phyloP scores from a whole-genome alignment of 805 yeast species.

The Cyberlindnera galapagoensis region DNA sequence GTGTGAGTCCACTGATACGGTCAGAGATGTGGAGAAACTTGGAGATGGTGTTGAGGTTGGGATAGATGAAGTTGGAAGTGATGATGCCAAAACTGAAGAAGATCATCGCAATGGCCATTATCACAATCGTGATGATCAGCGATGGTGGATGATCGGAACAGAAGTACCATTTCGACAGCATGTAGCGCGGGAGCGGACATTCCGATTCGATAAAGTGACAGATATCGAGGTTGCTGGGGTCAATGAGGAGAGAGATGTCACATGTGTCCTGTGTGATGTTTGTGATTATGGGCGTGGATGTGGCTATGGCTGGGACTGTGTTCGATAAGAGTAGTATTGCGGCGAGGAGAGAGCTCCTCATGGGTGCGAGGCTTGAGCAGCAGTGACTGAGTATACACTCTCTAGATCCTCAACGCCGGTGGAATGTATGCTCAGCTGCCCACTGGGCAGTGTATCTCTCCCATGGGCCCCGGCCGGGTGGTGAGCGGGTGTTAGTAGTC shows the following conservation, averaged over 20 bases:
- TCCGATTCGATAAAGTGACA: conserved; percentile 4
- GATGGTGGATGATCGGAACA: conserved; percentile 1
- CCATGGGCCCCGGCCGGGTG: no score
- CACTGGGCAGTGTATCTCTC: no score
- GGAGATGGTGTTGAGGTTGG: conserved; percentile 67
- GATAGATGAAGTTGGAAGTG: conserved; percentile 78
- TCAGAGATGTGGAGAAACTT: conserved; percentile 58
- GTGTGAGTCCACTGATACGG: conserved; percentile 76
- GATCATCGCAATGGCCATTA: conserved; percentile 38
- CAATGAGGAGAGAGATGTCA: conserved; percentile 1
- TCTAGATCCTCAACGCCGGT: no score
- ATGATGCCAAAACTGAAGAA: conserved; percentile 54
- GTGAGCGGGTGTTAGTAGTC: no score
- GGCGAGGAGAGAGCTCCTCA: no score
- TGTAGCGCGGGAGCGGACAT: neutral
- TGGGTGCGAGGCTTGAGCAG: no score
- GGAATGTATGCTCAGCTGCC: no score
- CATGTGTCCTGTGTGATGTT: no score
- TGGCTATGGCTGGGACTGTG: neutral
- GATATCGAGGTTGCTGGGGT: neutral
- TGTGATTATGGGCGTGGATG: no score
- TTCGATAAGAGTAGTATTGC: no score
- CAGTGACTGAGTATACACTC: no score
- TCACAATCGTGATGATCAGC: neutral
- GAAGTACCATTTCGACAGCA: conserved; percentile 3